Evolutionary conservation across 345 rosid species (phyloP).

Genomic region (Salix purpurea): DNA sequence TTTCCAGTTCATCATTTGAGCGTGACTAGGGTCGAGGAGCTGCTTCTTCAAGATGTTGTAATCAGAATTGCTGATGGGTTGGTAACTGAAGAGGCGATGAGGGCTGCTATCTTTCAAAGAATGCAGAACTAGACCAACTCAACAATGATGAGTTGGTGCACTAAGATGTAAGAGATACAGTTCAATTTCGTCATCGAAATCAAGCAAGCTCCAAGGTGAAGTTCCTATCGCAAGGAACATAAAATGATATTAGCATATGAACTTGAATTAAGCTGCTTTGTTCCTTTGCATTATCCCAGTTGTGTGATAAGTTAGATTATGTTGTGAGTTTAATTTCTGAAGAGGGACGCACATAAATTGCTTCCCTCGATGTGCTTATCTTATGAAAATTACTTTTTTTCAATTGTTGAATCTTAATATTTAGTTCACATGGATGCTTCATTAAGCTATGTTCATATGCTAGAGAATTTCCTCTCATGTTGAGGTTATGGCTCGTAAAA

Average conservation of each 20-base stretch:
- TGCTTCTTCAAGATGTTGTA: conserved; percentile 47
- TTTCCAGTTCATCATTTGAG: conserved; percentile 46
- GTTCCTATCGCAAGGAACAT: not conserved
- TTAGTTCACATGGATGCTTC: not conserved
- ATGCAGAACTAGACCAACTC: not conserved
- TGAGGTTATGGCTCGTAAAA: not conserved
- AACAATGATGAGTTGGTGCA: not conserved
- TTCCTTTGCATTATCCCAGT: not conserved
- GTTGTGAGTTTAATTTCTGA: not conserved
- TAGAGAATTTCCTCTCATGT: not conserved
- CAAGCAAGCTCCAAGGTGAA: not conserved
- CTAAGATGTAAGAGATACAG: not conserved
- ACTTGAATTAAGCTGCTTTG: not conserved
- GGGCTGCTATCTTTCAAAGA: conserved; percentile 28
- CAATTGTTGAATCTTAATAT: not conserved
- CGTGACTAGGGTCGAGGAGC: conserved; percentile 35
- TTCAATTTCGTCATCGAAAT: not conserved
- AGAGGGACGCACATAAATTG: not conserved
- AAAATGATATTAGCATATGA: not conserved
- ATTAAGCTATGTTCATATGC: not conserved
- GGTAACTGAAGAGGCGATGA: conserved; percentile 23
- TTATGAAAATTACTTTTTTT: not conserved
- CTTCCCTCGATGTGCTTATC: not conserved
- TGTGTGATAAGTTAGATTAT: not conserved
- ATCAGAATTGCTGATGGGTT: conserved; percentile 35